phyloP scores from a whole-genome alignment of 352 stramenopile genomes.

The Phytopythium vexans region DNA sequence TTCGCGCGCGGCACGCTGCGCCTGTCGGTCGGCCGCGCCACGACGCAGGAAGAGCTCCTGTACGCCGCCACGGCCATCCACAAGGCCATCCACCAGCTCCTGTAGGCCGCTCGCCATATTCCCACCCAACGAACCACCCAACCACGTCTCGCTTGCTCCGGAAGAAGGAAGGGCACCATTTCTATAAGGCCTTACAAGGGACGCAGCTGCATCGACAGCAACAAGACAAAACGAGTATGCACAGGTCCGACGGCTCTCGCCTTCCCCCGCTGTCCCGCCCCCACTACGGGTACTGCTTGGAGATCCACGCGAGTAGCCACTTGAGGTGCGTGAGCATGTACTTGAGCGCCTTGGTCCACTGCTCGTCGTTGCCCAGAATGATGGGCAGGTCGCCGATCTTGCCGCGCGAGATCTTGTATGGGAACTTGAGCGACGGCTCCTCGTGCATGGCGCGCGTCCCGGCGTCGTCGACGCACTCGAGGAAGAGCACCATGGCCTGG shows the following conservation, averaged over 20 bases:
- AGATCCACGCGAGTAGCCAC: slow-evolving; percentile 92
- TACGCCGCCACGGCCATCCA: slow-evolving; percentile 82
- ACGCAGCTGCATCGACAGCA: too few relatives aligned
- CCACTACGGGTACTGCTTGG: slow-evolving; percentile 67
- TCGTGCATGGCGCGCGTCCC: slow-evolving; percentile 84
- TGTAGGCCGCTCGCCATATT: slow-evolving; percentile 5
- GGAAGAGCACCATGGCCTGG: slow-evolving; percentile 86
- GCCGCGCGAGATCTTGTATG: slow-evolving; percentile 88
- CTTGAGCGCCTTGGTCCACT: slow-evolving; percentile 92
- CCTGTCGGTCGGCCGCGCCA: slow-evolving; percentile 92
- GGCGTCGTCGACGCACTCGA: slow-evolving; percentile 87
- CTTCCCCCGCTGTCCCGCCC: too few relatives aligned
- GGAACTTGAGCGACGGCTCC: slow-evolving; percentile 87
- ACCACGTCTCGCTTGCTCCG: too few relatives aligned
- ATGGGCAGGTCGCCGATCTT: slow-evolving; percentile 91
- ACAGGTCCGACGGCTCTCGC: too few relatives aligned
- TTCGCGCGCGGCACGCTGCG: slow-evolving; percentile 93
- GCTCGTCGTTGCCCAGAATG: slow-evolving; percentile 83
- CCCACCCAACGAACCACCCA: too few relatives aligned
- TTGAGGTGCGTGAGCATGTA: slow-evolving; percentile 92
- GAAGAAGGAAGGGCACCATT: too few relatives aligned
- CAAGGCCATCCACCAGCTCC: slow-evolving; percentile 37
- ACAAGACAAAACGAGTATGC: too few relatives aligned
- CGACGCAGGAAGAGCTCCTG: slow-evolving; percentile 86
- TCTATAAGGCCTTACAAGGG: too few relatives aligned